Percentiles rank a stretch among this genome's conserved stretches.
Evolutionary conservation across 805 yeast species (phyloP).

Genomic region (Cyberlindnera mycetangii): DNA sequence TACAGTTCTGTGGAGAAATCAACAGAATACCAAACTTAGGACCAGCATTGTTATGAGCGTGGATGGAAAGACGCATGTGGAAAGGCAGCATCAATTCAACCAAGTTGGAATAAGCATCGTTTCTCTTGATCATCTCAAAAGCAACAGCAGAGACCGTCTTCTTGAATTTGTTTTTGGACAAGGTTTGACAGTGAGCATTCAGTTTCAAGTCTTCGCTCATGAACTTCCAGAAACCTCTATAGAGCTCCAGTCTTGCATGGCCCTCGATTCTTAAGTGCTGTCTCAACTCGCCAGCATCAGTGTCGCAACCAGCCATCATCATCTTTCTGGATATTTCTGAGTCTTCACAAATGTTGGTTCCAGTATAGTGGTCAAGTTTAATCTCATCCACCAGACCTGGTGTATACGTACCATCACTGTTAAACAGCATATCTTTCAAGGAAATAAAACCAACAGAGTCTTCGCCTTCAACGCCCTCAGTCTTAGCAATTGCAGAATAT

Average conservation of each 20-base stretch:
- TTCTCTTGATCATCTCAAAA: slow-evolving; percentile 62
- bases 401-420: slow-evolving; percentile 30
- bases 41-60: slow-evolving; percentile 57
- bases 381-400: slow-evolving; percentile 30
- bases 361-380: slow-evolving; percentile 36
- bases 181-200: slow-evolving; percentile 36
- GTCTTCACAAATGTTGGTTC: slow-evolving; percentile 34
- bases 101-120: slow-evolving; percentile 62
- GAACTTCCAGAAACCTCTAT: slow-evolving; percentile 56
- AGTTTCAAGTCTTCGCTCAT: slow-evolving; percentile 56
- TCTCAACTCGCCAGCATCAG: slow-evolving; percentile 62
- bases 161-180: slow-evolving; percentile 44
- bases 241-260: slow-evolving; percentile 51
- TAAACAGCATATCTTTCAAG: slow-evolving; percentile 38
- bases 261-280: slow-evolving; percentile 54
- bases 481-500: slow-evolving; percentile 31
- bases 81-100: slow-evolving; percentile 59
- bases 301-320: slow-evolving; percentile 44
- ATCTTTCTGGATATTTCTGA: slow-evolving; percentile 40
- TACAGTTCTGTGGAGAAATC: slow-evolving; percentile 42
- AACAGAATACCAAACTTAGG: slow-evolving; percentile 58
- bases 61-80: slow-evolving; percentile 57
- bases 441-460: slow-evolving; percentile 39
- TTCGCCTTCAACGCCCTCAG: slow-evolving; percentile 29
- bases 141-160: slow-evolving; percentile 52